Percentiles rank a stretch among this genome's conserved stretches.
Conservation (phyloP, 495 filamentous ascomycete genomes). For the Pseudevernia furfuracea region DNA sequence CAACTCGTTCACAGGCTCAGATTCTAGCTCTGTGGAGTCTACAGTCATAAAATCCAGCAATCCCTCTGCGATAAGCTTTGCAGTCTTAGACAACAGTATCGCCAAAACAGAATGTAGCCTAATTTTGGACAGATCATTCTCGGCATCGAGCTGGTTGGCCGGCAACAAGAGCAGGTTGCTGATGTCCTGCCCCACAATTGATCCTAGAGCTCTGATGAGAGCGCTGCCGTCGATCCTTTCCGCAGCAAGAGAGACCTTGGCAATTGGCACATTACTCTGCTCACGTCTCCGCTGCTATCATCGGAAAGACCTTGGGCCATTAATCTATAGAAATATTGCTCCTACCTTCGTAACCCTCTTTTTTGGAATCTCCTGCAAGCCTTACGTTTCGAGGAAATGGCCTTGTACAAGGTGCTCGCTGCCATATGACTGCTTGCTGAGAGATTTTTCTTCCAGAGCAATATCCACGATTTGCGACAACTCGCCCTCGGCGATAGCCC, state of each 20-base stretch:
- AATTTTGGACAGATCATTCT: background rate
- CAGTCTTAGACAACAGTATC: background rate
- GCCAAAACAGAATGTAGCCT: background rate
- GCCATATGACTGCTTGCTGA: background rate
- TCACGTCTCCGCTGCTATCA: background rate
- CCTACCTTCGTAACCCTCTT: constrained; percentile 28
- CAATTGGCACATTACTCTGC: background rate
- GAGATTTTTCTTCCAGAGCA: constrained; percentile 19
- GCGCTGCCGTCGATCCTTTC: background rate
- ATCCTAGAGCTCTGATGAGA: background rate
- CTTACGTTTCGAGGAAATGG: constrained; percentile 27
- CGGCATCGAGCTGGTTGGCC: background rate
- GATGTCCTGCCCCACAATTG: background rate
- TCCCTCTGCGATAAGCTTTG: background rate
- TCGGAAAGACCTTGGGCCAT: background rate
- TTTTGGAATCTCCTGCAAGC: constrained; percentile 21
- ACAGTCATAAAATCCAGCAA: background rate
- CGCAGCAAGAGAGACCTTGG: background rate
- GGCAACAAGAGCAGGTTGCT: background rate
- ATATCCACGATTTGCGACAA: constrained; percentile 32
- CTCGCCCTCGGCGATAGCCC: constrained; percentile 32
- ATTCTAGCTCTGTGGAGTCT: background rate
- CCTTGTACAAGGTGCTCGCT: background rate
- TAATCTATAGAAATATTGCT: constrained; percentile 18
- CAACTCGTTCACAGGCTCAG: background rate